Conservation (phyloP, 129 eudicot species). For the Lactuca sativa region DNA sequence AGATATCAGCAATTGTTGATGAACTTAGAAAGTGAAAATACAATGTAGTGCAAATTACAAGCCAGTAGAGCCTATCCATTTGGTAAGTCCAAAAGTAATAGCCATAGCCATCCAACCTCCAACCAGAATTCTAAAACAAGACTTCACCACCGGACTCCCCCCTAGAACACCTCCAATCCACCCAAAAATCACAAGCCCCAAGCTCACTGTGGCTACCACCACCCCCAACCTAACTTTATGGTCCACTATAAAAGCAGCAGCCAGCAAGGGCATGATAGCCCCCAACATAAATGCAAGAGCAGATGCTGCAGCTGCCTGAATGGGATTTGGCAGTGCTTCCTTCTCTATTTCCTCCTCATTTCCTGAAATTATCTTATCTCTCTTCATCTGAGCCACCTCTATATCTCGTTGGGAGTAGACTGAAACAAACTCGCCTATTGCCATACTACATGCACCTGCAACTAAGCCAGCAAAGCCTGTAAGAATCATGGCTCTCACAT, state of each 20-base stretch:
- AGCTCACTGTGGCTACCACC: slow-evolving; percentile 36
- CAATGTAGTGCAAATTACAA: background rate
- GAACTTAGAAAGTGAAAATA: background rate
- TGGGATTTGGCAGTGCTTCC: slow-evolving; percentile 29
- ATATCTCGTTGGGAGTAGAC: slow-evolving; percentile 60
- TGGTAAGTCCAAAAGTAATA: slow-evolving; percentile 32
- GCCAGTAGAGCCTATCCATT: slow-evolving; percentile 28
- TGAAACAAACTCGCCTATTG: slow-evolving; percentile 66
- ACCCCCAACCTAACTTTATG: slow-evolving; percentile 32
- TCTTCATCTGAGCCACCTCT: slow-evolving; percentile 46
- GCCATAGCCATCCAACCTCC: slow-evolving; percentile 47
- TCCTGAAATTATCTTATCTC: slow-evolving; percentile 21
- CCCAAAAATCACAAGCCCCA: slow-evolving; percentile 30
- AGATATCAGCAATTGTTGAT: too few species aligned
- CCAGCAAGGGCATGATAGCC: slow-evolving; percentile 31
- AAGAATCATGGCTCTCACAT: slow-evolving; percentile 51
- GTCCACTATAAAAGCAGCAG: slow-evolving; percentile 33
- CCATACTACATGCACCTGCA: slow-evolving; percentile 66
- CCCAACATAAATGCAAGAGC: slow-evolving; percentile 34
- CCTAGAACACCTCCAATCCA: slow-evolving; percentile 32
- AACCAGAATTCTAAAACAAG: slow-evolving; percentile 25
- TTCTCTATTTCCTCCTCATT: background rate
- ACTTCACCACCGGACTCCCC: slow-evolving; percentile 21
- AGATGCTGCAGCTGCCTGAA: slow-evolving; percentile 36
- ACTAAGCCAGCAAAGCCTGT: slow-evolving; percentile 61